These are phyloP conservation scores for Echria macrotheca DNA, from an alignment of 495 filamentous ascomycete genomes.

Conservation along the genomic window DNA sequence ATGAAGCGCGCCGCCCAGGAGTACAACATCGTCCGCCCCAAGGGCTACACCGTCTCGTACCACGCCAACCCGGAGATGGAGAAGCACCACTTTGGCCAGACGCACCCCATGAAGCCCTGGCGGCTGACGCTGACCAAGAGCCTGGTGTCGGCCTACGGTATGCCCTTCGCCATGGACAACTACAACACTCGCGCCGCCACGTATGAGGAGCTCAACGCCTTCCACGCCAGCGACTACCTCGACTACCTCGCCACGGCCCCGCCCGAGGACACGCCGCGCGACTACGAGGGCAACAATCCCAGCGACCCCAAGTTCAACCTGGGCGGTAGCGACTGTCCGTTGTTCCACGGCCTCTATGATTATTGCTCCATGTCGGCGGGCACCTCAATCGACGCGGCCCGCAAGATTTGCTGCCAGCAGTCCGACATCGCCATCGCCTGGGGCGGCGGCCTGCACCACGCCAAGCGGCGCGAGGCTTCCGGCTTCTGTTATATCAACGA, in stretches of 20 bases:
- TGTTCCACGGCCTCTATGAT: constrained; percentile 92
- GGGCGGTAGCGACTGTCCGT: constrained; percentile 84
- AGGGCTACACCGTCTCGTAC: constrained; percentile 89
- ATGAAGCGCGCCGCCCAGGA: constrained; percentile 61
- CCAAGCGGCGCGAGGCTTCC: constrained; percentile 93
- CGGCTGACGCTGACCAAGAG: constrained; percentile 91
- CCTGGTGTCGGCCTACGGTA: constrained; percentile 86
- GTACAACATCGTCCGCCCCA: constrained; percentile 69
- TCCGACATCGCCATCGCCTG: constrained; percentile 95
- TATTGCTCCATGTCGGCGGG: constrained; percentile 94
- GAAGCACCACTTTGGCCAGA: constrained; percentile 88
- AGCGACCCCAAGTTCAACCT: constrained; percentile 68
- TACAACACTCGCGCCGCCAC: constrained; percentile 77
- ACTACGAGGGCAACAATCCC: constrained; percentile 39
- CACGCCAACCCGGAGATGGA: constrained; percentile 95
- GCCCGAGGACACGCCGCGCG: constrained; percentile 44
- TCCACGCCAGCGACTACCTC: constrained; percentile 85
- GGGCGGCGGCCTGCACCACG: constrained; percentile 95
- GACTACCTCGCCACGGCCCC: constrained; percentile 66
- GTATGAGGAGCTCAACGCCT: constrained; percentile 78
- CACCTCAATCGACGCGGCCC: constrained; percentile 83
- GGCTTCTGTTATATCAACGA: constrained; percentile 99
- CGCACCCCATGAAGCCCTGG: constrained; percentile 99
- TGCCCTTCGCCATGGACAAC: constrained; percentile 93
- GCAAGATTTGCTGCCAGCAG: constrained; percentile 78